Evolutionary conservation across 805 yeast species (phyloP), one percentile per base, ranked within the genome.

Genomic region (Cyberlindnera subsufficiens): DNA sequence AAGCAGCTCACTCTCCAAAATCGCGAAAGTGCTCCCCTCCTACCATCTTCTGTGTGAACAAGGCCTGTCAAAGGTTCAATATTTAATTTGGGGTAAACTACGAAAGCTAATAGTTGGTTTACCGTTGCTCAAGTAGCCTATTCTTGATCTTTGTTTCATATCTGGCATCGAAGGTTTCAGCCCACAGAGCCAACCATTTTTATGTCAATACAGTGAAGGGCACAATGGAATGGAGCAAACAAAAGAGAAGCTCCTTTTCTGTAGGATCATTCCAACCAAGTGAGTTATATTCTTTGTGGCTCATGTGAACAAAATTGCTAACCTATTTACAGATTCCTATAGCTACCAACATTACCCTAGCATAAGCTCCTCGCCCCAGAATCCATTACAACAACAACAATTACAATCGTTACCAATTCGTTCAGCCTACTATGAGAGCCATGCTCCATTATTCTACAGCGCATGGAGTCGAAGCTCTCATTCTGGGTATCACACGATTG

Each of bases 401-500:
- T 18, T 20, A 7, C 15, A 16, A 14, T 20, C 40, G 5, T 42
- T 56, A 19, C 64, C 67, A 13, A 50, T 56, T 0, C 52, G 65
- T 31, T 65, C 63, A 3, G 75, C 78, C 1, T 64, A 64, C 44
- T 76, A 66, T 47, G 77, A 73, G 42, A 59, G 75, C 0, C 65
- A 69, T 39, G 71, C 69, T 62, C 81, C 81, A 1, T 55, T 79
- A 11, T 75, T 67, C 45, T 67, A 71, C 6, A 60, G 71, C 29
- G 82, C 76, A 47, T 79, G 86, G 86, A 52, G 40, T 11, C 37
- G 41, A 3, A 22, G 39, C 4, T 6, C 30, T 4, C n/a, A 29
- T 3, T 58, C 66, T 3, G 68, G 67, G 3, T 45, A 56, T 10
- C 80, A 79, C 8, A 65, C 71, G 37, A 62, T 86, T 7, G 93